phyloP scores from a whole-genome alignment of 169 alveolate genomes.

The Plasmodium coatneyi region DNA sequence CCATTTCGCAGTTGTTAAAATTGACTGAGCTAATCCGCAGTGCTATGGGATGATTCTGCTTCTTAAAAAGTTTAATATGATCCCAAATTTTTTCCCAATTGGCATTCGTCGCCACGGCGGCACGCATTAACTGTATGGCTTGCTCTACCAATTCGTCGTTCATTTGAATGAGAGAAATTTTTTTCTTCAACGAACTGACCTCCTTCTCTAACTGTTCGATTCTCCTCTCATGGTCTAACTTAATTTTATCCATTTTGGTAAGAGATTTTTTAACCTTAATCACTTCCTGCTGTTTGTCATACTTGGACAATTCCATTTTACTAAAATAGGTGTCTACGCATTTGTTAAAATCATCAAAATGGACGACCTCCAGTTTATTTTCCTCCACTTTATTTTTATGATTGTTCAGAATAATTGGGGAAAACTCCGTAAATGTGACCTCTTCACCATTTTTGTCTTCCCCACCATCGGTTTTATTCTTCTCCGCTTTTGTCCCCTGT shows the following conservation, averaged over 20 bases:
- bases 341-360: constrained; percentile 39
- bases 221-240: constrained; percentile 91
- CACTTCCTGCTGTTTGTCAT: constrained; percentile 69
- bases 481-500: background rate
- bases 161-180: constrained; percentile 84
- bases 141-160: constrained; percentile 88
- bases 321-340: constrained; percentile 73
- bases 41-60: constrained; percentile 91
- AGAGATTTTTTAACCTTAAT: constrained; percentile 57
- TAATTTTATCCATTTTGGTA: constrained; percentile 89
- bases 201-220: constrained; percentile 80
- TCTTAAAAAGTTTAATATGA: constrained; percentile 91
- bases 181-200: constrained; percentile 83
- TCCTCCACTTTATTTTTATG: constrained; percentile 37
- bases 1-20: constrained; percentile 83
- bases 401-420: constrained; percentile 38
- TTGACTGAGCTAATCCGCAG: constrained; percentile 86
- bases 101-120: constrained; percentile 89
- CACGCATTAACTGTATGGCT: constrained; percentile 81
- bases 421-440: constrained; percentile 4
- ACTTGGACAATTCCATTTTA: constrained; percentile 56
- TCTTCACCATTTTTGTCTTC: constrained; percentile 15
- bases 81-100: constrained; percentile 93
- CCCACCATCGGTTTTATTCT: background rate
- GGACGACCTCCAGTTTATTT: constrained; percentile 15